phyloP scores from a whole-genome alignment of 1,284 basidiomycete genomes.

The Cryptococcus sp. region DNA sequence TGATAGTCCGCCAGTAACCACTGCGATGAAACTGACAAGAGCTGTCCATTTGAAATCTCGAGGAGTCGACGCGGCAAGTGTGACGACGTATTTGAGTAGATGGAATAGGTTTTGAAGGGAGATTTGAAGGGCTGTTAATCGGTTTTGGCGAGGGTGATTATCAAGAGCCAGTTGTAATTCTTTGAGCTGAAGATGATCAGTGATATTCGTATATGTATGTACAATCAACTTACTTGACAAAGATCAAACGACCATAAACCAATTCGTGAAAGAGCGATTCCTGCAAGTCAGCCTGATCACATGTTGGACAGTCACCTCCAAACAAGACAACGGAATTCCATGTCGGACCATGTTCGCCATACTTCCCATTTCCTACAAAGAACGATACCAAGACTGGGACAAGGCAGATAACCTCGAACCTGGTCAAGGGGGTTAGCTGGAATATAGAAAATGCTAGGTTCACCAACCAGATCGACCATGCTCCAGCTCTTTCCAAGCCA shows the following conservation, averaged over 20 bases:
- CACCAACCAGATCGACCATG: constrained; percentile 48
- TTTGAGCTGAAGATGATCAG: constrained; percentile 23
- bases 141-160: constrained; percentile 43
- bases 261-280: constrained; percentile 38
- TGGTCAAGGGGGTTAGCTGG: constrained; percentile 3
- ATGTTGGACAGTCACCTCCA: constrained; percentile 6
- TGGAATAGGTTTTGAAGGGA: constrained; percentile 47
- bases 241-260: constrained; percentile 53
- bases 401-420: constrained; percentile 43
- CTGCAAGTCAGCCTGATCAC: constrained; percentile 3
- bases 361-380: constrained; percentile 26
- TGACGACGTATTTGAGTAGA: constrained; percentile 40
- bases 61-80: constrained; percentile 29
- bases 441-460: not conserved
- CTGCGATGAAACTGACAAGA: constrained; percentile 39
- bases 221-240: constrained; percentile 19
- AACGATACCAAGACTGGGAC: constrained; percentile 33
- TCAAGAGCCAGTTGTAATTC: constrained; percentile 45
- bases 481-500: constrained; percentile 50
- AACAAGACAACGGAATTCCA: constrained; percentile 34
- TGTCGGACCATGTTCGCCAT: constrained; percentile 30
- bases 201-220: not conserved
- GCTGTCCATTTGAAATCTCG: constrained; percentile 44
- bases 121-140: constrained; percentile 47
- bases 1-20: constrained; percentile 28